Evolutionary conservation across 306 rosid genomes (phyloP), one percentile per base, ranked within the genome.

Genomic region (Astragalus glycyphyllos): DNA sequence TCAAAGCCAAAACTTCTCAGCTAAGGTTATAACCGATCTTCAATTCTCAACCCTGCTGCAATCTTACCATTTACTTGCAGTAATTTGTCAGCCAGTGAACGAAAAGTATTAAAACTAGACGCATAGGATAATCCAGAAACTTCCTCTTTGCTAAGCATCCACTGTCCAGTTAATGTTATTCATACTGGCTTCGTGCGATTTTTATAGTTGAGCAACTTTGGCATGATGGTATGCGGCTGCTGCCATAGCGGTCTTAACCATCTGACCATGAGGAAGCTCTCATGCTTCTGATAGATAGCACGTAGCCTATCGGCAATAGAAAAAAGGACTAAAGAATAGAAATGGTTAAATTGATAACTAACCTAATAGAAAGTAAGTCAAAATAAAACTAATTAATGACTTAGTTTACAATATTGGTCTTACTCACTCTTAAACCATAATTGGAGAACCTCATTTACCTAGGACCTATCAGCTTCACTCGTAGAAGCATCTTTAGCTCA

Each of bases 401-500:
- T n/a, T n/a, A n/a, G n/a, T n/a, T n/a, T n/a, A n/a, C n/a, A n/a
- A n/a, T n/a, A n/a, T n/a, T n/a, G n/a, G n/a, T n/a, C n/a, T n/a
- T n/a, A n/a, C n/a, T n/a, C n/a, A n/a, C n/a, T n/a, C n/a, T n/a
- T n/a, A n/a, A n/a, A n/a, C n/a, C n/a, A n/a, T n/a, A n/a, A n/a
- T n/a, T n/a, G n/a, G n/a, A n/a, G n/a, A n/a, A n/a, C n/a, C n/a
- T n/a, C n/a, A n/a, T n/a, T n/a, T n/a, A n/a, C n/a, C n/a, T n/a
- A n/a, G n/a, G n/a, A n/a, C n/a, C n/a, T n/a, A n/a, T n/a, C n/a
- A 48, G 96, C 69, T 83, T 94, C 97, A 59, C 91, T 87, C 85
- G 91, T 76, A 13, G 99, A 87, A 65, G 99, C 95, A 89, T 91
- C 79, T 91, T 88, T 13, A 95, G 79, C 77, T 95, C 97, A 0